These are phyloP conservation scores for Thielaviopsis musarum DNA, from an alignment of 2,329 filamentous ascomycete genomes.

Conservation along the genomic window DNA sequence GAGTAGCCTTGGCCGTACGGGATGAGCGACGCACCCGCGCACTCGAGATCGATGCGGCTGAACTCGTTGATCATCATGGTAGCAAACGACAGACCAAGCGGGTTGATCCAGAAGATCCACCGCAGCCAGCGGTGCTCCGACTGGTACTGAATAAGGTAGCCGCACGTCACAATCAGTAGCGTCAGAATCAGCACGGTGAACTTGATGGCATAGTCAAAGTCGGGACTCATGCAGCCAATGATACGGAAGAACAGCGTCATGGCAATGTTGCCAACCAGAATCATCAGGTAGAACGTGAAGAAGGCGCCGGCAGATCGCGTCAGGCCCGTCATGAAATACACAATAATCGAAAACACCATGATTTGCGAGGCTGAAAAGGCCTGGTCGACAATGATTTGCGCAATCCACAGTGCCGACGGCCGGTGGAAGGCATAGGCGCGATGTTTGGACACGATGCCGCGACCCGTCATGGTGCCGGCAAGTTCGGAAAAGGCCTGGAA, in stretches of 20 bases:
- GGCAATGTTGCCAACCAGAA: slow-evolving; percentile 49
- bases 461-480: slow-evolving; percentile 55
- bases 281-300: slow-evolving; percentile 59
- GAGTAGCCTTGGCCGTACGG: slow-evolving; percentile 54
- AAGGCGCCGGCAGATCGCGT: slow-evolving; percentile 56
- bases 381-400: slow-evolving; percentile 64
- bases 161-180: slow-evolving; percentile 63
- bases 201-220: slow-evolving; percentile 76
- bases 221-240: slow-evolving; percentile 56
- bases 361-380: slow-evolving; percentile 57
- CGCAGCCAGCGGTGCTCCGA: slow-evolving; percentile 58
- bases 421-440: slow-evolving; percentile 69
- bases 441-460: slow-evolving; percentile 70
- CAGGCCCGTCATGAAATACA: slow-evolving; percentile 64
- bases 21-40: slow-evolving; percentile 49
- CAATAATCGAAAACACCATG: slow-evolving; percentile 53
- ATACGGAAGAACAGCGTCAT: slow-evolving; percentile 69
- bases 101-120: slow-evolving; percentile 68
- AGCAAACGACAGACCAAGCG: slow-evolving; percentile 58
- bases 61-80: slow-evolving; percentile 83
- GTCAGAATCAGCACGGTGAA: slow-evolving; percentile 66
- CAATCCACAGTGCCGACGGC: slow-evolving; percentile 68
- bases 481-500: slow-evolving; percentile 74
- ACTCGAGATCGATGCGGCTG: slow-evolving; percentile 48
- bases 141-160: slow-evolving; percentile 70